Evolutionary conservation across 768 basidiomycete species (phyloP).

Genomic region (button mushroom (Agaricus bisporus)): DNA sequence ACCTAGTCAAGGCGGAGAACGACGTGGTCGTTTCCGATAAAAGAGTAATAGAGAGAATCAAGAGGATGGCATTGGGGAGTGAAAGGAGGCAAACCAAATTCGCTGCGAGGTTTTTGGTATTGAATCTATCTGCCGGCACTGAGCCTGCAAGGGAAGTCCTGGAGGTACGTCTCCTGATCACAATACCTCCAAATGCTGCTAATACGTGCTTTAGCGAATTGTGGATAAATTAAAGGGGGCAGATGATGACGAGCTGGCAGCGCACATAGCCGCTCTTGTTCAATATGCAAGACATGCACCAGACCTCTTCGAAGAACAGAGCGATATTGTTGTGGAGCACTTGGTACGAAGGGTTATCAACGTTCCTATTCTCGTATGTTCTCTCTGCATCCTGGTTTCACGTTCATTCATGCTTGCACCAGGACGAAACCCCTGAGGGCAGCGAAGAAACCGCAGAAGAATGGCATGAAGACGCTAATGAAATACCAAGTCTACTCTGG

Average conservation of each 20-base stretch:
- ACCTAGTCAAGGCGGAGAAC: slow-evolving; percentile 54
- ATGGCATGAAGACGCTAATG: slow-evolving; percentile 64
- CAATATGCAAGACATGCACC: slow-evolving; percentile 68
- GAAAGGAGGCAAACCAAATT: slow-evolving; percentile 76
- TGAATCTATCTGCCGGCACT: slow-evolving; percentile 37
- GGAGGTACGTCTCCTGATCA: slow-evolving; percentile 40
- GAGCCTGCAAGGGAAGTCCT: slow-evolving; percentile 49
- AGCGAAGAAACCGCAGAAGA: slow-evolving; percentile 38
- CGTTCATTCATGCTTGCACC: not conserved
- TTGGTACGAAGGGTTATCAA: slow-evolving; percentile 67
- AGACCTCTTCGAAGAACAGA: slow-evolving; percentile 71
- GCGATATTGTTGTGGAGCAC: slow-evolving; percentile 68
- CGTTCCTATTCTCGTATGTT: slow-evolving; percentile 39
- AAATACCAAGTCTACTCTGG: slow-evolving; percentile 48
- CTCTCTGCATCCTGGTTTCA: slow-evolving; percentile 19
- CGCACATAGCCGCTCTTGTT: slow-evolving; percentile 65
- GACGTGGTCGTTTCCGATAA: slow-evolving; percentile 55
- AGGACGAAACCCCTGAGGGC: slow-evolving; percentile 56
- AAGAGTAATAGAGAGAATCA: slow-evolving; percentile 63
- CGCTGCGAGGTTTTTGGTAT: slow-evolving; percentile 68
- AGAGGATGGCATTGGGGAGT: slow-evolving; percentile 50
- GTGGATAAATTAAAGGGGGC: slow-evolving; percentile 41
- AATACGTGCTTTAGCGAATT: slow-evolving; percentile 41
- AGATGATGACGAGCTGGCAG: slow-evolving; percentile 45
- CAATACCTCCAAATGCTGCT: not conserved